Evolutionary conservation across 2,329 filamentous ascomycete species (phyloP), one percentile per base, ranked within the genome.

Genomic region (Cladosporium oxysporum): DNA sequence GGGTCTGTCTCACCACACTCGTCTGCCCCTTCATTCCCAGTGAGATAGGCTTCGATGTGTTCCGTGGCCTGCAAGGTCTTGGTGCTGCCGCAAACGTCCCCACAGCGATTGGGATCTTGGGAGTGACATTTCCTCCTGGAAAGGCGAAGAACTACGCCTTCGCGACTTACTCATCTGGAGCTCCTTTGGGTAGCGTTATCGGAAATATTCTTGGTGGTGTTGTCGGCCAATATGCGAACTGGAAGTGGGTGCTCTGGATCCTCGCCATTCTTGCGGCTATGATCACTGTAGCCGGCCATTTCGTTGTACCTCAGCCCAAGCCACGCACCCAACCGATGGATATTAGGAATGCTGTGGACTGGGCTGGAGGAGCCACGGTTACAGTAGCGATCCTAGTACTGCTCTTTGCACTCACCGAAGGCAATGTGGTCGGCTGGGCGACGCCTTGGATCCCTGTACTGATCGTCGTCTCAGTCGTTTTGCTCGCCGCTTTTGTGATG

Each of bases 121-220:
- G 88, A 0, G 85, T 85, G 1, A 90, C 87, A 0, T 91, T 91
- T 64, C 84, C 85, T 1, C 88, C 88, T 0, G 87, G 89, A 0
- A 88, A 86, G 69, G 85, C 88, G 4, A 91, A 90, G 77, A 91
- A 90, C 71, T 90, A 90, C 73, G 88, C 88, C 1, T 91, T 91
- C 70, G 86, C 85, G 44, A 82, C 84, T 26, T 90, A 89, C 68
- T 69, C 85, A 21, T 87, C 87, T 1, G 89, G 88, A 1, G 86
- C 88, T 0, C 88, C 89, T 0, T 76, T 90, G 0, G 89, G 89
- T 0, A 84, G 83, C 58, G 82, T 90, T 10, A 85, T 88, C 62
- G 89, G 89, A 2, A 91, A 90, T 71, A 76, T 90, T 5, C 75
- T 90, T 18, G 83, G 86, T 10, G 89, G 89, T 21, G 77, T 91